These are phyloP conservation scores for Backusella tuberculispora DNA, from an alignment of 192 early-diverging fungal species.

Conservation along the genomic window DNA sequence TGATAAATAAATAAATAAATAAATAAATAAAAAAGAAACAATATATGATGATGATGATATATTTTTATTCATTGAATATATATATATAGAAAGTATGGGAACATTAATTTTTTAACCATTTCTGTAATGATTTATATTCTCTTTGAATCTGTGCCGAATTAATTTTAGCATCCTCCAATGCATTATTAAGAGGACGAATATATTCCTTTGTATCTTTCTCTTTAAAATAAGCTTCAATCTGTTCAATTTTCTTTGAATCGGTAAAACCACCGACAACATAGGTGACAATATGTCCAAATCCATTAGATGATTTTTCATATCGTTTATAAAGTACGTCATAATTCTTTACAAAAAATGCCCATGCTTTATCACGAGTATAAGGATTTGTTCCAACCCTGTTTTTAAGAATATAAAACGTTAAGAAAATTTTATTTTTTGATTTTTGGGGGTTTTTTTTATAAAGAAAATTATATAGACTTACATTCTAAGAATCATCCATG, in stretches of 20 bases:
- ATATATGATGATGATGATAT: too few species aligned
- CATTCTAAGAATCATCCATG: conserved; percentile 51
- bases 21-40: too few species aligned
- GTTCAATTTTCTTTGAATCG: conserved; percentile 57
- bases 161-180: conserved; percentile 67
- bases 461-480: conserved; percentile 34
- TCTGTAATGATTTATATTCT: conserved; percentile 20
- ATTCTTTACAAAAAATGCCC: conserved; percentile 67
- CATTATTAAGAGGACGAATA: conserved; percentile 67
- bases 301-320: conserved; percentile 52
- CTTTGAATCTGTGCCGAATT: conserved; percentile 54
- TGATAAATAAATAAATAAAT: too few species aligned
- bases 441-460: conserved; percentile 20
- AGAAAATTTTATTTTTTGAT: not conserved
- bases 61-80: too few species aligned
- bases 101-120: conserved; percentile 27
- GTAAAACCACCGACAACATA: conserved; percentile 44
- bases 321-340: conserved; percentile 60
- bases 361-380: conserved; percentile 57
- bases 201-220: conserved; percentile 67
- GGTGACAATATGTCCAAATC: conserved; percentile 49
- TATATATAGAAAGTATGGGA: too few species aligned
- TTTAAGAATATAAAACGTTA: not conserved
- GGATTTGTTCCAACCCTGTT: conserved; percentile 50
- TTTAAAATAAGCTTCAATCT: conserved; percentile 65